A percentile compares a stretch with the other conserved stretches of the same genome.
Conservation (phyloP, 2,329 filamentous ascomycete genomes). For the Paradendryphiella salina region DNA sequence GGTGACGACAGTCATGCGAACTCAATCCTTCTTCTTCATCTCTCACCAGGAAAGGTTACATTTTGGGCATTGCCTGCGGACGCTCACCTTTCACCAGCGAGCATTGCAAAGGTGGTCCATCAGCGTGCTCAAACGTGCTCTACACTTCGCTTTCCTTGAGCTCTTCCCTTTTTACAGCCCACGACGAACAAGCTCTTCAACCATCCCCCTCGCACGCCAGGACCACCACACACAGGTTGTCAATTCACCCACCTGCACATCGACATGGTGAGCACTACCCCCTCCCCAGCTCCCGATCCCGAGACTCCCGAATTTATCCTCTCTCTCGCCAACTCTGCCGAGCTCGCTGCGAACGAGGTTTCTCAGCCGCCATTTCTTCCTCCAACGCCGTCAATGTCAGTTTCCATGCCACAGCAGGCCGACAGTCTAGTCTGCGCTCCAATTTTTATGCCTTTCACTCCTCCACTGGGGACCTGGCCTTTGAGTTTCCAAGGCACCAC, state of each 20-base stretch:
- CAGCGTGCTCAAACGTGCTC: no score
- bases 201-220: neutral
- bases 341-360: neutral
- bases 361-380: neutral
- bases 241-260: neutral
- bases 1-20: neutral
- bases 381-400: neutral
- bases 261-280: neutral
- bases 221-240: neutral
- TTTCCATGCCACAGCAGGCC: neutral
- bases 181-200: neutral
- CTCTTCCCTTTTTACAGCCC: neutral
- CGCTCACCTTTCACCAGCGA: neutral
- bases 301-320: neutral
- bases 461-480: neutral
- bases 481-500: neutral
- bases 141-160: neutral
- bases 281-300: neutral
- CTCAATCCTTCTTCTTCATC: no score
- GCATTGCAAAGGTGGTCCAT: neutral
- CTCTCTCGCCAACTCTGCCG: neutral
- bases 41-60: no score
- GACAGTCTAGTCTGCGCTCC: neutral
- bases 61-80: no score
- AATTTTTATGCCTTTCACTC: no score